Conservation (phyloP, 805 yeast genomes). For the Ogataea nakhonphanomensis region DNA sequence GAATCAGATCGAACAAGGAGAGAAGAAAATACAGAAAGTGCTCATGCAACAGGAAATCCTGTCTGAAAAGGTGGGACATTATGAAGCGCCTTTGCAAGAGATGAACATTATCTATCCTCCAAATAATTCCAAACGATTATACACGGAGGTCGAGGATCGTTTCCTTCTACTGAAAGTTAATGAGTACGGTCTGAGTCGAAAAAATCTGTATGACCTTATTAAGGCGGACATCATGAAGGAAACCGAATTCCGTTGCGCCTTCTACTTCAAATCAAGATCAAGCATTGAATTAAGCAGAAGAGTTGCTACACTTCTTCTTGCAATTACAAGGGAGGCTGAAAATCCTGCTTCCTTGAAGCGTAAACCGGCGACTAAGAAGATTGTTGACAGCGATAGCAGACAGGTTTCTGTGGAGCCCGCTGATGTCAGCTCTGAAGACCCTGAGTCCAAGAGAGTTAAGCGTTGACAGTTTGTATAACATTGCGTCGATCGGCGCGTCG, state of each 20-base stretch:
- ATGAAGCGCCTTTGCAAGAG: conserved; percentile 59
- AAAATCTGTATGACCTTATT: conserved; percentile 57
- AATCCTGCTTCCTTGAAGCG: conserved; percentile 55
- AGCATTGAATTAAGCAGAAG: conserved; percentile 71
- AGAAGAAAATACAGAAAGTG: conserved; percentile 57
- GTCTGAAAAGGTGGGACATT: conserved; percentile 48
- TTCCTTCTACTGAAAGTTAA: conserved; percentile 59
- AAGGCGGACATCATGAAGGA: conserved; percentile 60
- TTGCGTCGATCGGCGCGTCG: conserved; percentile 11
- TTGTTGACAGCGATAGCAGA: conserved; percentile 25
- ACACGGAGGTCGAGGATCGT: conserved; percentile 67
- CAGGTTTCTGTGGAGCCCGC: conserved; percentile 33
- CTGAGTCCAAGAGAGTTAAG: conserved; percentile 10
- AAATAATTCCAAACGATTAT: conserved; percentile 74
- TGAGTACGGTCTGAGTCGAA: conserved; percentile 61
- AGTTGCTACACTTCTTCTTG: conserved; percentile 60
- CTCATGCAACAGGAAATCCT: conserved; percentile 54
- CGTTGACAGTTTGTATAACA: conserved; percentile 5
- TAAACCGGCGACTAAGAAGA: conserved; percentile 30
- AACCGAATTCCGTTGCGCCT: conserved; percentile 65
- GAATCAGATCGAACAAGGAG: conserved; percentile 70
- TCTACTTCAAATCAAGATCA: conserved; percentile 69
- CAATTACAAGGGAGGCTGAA: conserved; percentile 67
- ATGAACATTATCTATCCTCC: conserved; percentile 72
- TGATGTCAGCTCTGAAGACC: conserved; percentile 6